phyloP scores from a whole-genome alignment of 1,284 basidiomycete species.

The Malassezia restricta region DNA sequence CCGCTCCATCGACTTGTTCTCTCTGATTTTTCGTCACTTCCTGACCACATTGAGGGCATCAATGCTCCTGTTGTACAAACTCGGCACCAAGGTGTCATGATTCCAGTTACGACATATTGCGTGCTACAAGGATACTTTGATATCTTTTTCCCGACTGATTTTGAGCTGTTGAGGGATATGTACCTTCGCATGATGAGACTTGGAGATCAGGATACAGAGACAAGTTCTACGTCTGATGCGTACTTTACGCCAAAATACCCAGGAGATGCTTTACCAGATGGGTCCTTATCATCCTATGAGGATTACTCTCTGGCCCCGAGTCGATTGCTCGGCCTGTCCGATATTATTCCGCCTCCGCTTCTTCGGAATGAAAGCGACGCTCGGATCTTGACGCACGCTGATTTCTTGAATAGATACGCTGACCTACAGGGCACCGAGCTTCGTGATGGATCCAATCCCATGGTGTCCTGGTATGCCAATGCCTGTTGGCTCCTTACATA shows the following conservation, averaged over 20 bases:
- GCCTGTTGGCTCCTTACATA: constrained; percentile 54
- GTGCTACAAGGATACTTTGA: constrained; percentile 95
- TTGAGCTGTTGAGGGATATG: constrained; percentile 54
- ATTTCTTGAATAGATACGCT: constrained; percentile 71
- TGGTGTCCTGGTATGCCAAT: constrained; percentile 76
- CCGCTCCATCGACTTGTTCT: constrained; percentile 82
- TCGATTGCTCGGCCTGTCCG: constrained; percentile 1
- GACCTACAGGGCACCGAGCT: constrained; percentile 59
- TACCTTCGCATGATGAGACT: constrained; percentile 33
- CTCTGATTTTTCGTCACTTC: constrained; percentile 79
- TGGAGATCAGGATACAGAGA: neutral
- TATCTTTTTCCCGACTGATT: constrained; percentile 96
- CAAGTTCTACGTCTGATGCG: neutral
- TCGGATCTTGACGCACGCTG: constrained; percentile 52
- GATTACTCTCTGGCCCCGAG: constrained; percentile 1
- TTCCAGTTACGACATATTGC: constrained; percentile 72
- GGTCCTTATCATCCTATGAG: neutral
- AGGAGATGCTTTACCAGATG: neutral
- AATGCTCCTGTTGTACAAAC: constrained; percentile 96
- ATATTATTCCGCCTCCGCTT: constrained; percentile 11
- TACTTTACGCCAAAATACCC: constrained; percentile 5
- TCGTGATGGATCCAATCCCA: constrained; percentile 69
- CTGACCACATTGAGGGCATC: constrained; percentile 67
- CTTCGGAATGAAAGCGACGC: neutral
- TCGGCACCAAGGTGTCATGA: constrained; percentile 63